A percentile compares a stretch with the other conserved stretches of the same genome.
Conservation (phyloP, 345 rosid genomes). For the Lepidium didymum region DNA sequence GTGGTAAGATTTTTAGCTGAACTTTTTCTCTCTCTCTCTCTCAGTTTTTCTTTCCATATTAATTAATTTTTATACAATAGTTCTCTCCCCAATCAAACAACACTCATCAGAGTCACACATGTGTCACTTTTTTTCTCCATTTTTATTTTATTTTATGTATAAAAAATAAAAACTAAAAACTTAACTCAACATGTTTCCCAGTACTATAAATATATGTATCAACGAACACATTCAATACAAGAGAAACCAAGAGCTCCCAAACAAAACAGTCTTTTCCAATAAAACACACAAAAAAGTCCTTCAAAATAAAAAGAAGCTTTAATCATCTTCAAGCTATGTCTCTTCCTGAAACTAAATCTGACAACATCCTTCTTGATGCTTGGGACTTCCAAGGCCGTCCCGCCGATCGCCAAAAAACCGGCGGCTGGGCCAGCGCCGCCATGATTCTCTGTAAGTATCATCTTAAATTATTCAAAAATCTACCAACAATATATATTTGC, state of each 20-base stretch:
- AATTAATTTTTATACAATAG: background rate
- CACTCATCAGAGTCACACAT: slow-evolving; percentile 25
- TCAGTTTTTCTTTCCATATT: background rate
- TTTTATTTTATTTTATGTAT: background rate
- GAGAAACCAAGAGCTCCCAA: slow-evolving; percentile 25
- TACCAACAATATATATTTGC: background rate
- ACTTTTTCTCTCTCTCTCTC: slow-evolving; percentile 4
- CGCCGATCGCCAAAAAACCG: slow-evolving; percentile 52
- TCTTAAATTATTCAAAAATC: background rate
- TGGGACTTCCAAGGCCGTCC: slow-evolving; percentile 92
- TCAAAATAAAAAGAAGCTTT: background rate
- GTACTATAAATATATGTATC: slow-evolving; percentile 28
- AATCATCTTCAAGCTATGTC: slow-evolving; percentile 28
- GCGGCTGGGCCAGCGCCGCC: slow-evolving; percentile 92
- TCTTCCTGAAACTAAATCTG: slow-evolving; percentile 46
- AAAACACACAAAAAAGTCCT: background rate
- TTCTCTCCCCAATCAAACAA: slow-evolving; percentile 21
- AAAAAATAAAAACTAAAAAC: background rate
- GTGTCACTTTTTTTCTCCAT: slow-evolving; percentile 19
- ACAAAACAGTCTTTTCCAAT: slow-evolving; percentile 20
- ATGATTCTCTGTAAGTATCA: slow-evolving; percentile 66
- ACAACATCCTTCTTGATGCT: slow-evolving; percentile 62
- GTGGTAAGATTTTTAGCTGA: slow-evolving; percentile 2
- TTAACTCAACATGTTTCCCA: slow-evolving; percentile 18
- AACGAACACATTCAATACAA: slow-evolving; percentile 9